Evolutionary conservation across 192 early-diverging fungal species (phyloP).

Genomic region (Cetraspora pellucida): DNA sequence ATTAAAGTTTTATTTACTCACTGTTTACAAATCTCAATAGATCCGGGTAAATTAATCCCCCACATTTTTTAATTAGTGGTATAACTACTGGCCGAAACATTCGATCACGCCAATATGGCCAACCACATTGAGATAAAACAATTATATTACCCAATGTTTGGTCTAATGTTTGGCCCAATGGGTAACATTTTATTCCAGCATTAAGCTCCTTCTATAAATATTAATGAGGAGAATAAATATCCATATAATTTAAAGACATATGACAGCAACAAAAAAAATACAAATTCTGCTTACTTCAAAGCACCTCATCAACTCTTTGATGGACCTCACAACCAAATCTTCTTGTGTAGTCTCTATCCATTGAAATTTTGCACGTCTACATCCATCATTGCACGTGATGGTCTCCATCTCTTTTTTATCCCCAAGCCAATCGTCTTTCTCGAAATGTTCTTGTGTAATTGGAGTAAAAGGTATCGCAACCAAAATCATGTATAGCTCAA

Average conservation of each 20-base stretch:
- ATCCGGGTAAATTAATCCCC: conserved; percentile 9
- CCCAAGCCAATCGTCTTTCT: conserved; percentile 13
- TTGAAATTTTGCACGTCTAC: neutral
- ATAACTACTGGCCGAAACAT: conserved; percentile 11
- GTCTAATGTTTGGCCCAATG: neutral
- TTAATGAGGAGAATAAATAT: neutral
- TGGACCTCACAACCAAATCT: conserved; percentile 5
- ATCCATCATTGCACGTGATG: too few species aligned
- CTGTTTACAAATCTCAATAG: conserved; percentile 15
- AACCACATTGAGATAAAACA: conserved; percentile 4
- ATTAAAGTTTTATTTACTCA: conserved; percentile 8
- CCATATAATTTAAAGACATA: neutral
- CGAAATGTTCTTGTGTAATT: neutral
- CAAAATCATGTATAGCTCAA: conserved; percentile 12
- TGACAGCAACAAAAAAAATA: neutral
- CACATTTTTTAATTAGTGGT: conserved; percentile 6
- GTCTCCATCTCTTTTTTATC: neutral
- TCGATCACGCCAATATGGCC: conserved; percentile 27
- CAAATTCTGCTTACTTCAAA: neutral
- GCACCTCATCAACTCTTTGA: conserved; percentile 2
- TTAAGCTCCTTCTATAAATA: neutral
- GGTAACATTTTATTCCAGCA: neutral
- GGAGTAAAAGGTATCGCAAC: conserved; percentile 8
- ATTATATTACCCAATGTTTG: conserved; percentile 1
- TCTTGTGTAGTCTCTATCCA: conserved; percentile 19